These are phyloP conservation scores for Phlebopus sp. DNA, from an alignment of 1,284 basidiomycete species.

Conservation along the genomic window DNA sequence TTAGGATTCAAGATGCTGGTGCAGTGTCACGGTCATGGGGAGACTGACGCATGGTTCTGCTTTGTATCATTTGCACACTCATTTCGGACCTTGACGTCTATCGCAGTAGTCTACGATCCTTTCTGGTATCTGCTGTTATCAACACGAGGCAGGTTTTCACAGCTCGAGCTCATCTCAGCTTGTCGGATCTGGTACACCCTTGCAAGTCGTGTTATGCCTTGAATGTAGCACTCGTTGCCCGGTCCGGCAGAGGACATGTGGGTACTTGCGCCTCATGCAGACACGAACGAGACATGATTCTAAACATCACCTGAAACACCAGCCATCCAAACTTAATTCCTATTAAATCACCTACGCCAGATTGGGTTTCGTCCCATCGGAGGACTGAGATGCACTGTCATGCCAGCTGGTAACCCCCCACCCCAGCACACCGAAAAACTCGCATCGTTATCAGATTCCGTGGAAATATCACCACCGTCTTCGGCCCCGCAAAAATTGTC, in stretches of 20 bases:
- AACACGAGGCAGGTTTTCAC: conserved; percentile 31
- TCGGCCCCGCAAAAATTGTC: too few species aligned
- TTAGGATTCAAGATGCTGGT: conserved; percentile 29
- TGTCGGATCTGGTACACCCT: conserved; percentile 28
- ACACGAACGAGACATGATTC: too few species aligned
- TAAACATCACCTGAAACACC: too few species aligned
- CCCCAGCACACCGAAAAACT: too few species aligned
- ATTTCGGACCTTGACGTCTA: conserved; percentile 28
- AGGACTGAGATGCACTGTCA: too few species aligned
- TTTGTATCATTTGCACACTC: conserved; percentile 24
- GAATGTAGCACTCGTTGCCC: conserved; percentile 19
- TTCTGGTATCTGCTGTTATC: conserved; percentile 29
- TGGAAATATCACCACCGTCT: too few species aligned
- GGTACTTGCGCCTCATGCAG: background rate
- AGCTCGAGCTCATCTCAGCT: conserved; percentile 19
- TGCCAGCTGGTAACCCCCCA: too few species aligned
- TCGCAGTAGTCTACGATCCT: conserved; percentile 15
- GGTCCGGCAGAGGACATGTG: conserved; percentile 3
- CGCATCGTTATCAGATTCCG: too few species aligned
- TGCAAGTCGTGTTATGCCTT: conserved; percentile 25
- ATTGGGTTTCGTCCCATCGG: too few species aligned
- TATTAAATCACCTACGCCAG: too few species aligned
- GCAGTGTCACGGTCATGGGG: conserved; percentile 35
- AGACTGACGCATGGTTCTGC: conserved; percentile 22
- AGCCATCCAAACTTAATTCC: too few species aligned